These are phyloP conservation scores for Fusarium domesticum DNA, from an alignment of 2,329 filamentous ascomycete species.

Conservation along the genomic window DNA sequence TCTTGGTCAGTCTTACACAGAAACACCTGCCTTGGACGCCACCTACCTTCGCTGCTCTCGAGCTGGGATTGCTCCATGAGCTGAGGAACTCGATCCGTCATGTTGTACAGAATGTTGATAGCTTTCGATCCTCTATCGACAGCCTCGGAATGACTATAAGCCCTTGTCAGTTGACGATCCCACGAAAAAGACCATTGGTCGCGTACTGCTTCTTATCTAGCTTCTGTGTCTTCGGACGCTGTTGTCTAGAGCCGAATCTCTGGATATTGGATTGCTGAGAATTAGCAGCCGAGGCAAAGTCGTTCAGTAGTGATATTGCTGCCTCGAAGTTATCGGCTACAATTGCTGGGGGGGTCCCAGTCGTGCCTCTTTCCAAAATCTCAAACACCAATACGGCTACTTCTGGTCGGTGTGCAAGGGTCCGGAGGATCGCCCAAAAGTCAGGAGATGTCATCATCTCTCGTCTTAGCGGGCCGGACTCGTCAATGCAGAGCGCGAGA, in stretches of 20 bases:
- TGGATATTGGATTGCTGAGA: constrained; percentile 69
- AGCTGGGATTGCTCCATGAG: constrained; percentile 93
- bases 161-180: not conserved
- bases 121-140: constrained; percentile 78
- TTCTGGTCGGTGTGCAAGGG: constrained; percentile 65
- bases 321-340: constrained; percentile 95
- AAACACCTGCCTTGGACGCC: not conserved
- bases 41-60: constrained; percentile 74
- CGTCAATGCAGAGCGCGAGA: constrained; percentile 73
- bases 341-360: constrained; percentile 73
- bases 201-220: constrained; percentile 28
- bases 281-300: constrained; percentile 82
- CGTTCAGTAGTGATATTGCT: constrained; percentile 77
- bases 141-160: constrained; percentile 43
- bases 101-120: constrained; percentile 74
- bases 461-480: constrained; percentile 73
- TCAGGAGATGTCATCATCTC: constrained; percentile 96
- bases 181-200: not conserved
- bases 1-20: constrained; percentile 11
- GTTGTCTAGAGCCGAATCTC: constrained; percentile 53
- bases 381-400: constrained; percentile 78
- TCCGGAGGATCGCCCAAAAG: constrained; percentile 88
- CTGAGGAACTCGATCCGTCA: constrained; percentile 77
- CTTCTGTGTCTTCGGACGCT: constrained; percentile 31
- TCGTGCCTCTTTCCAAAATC: constrained; percentile 76